Conservation (phyloP, 306 rosid genomes). For the Malus orientalis region DNA sequence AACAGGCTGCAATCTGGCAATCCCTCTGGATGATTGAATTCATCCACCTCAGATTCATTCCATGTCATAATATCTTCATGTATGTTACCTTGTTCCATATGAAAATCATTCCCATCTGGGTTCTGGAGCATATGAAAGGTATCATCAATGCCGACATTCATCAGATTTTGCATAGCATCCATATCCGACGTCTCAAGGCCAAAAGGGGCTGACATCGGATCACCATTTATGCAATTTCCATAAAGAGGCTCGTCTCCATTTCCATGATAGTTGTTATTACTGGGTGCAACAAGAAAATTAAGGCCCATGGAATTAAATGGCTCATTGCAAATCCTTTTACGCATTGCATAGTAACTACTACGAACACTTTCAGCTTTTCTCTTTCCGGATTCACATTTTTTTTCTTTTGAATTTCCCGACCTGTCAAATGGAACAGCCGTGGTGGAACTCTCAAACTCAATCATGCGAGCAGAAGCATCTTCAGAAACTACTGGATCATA, state of each 20-base stretch:
- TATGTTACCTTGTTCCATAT: not conserved
- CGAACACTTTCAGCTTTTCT: slow-evolving; percentile 66
- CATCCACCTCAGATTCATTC: slow-evolving; percentile 29
- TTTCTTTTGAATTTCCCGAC: slow-evolving; percentile 45
- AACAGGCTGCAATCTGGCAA: slow-evolving; percentile 39
- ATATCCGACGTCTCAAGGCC: slow-evolving; percentile 37
- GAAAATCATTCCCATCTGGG: slow-evolving; percentile 38
- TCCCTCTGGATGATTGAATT: slow-evolving; percentile 28
- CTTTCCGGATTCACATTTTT: slow-evolving; percentile 38
- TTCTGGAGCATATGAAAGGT: slow-evolving; percentile 30
- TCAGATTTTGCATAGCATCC: slow-evolving; percentile 36
- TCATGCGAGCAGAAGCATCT: slow-evolving; percentile 53
- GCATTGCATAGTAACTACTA: slow-evolving; percentile 56
- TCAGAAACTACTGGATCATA: slow-evolving; percentile 59
- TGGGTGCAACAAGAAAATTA: slow-evolving; percentile 54
- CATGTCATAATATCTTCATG: slow-evolving; percentile 29
- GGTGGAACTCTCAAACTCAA: slow-evolving; percentile 39
- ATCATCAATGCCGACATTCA: slow-evolving; percentile 29
- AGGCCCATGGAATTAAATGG: slow-evolving; percentile 43
- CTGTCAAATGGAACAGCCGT: slow-evolving; percentile 31
- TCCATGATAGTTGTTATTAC: slow-evolving; percentile 21
- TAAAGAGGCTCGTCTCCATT: slow-evolving; percentile 38
- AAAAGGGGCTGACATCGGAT: slow-evolving; percentile 36
- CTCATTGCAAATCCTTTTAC: slow-evolving; percentile 54
- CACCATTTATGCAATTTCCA: slow-evolving; percentile 39